Conservation (phyloP, 345 rosid species). For the Gossypium turneri region DNA sequence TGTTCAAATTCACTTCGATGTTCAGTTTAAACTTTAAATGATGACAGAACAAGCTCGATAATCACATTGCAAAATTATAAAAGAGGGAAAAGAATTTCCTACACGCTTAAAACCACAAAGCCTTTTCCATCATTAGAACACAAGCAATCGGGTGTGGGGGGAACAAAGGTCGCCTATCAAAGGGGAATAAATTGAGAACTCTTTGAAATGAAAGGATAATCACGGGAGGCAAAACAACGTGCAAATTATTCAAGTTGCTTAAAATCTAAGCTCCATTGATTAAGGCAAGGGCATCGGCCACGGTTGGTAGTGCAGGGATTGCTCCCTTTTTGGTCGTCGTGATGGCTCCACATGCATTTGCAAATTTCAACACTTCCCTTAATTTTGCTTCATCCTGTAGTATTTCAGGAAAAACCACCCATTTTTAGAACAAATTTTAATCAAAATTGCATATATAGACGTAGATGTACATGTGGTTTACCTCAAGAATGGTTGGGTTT, state of each 20-base stretch:
- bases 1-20: too few species aligned
- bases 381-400: constrained; percentile 67
- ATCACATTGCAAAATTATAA: background rate
- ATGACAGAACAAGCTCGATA: background rate
- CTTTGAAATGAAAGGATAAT: background rate
- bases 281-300: constrained; percentile 51
- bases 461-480: constrained; percentile 9
- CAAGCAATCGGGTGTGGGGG: background rate
- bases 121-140: background rate
- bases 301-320: constrained; percentile 85
- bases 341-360: constrained; percentile 97
- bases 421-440: background rate
- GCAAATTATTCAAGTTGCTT: background rate
- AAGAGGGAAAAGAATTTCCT: background rate
- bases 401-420: background rate
- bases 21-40: background rate
- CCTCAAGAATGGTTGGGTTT: constrained; percentile 69
- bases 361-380: constrained; percentile 67
- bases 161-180: background rate
- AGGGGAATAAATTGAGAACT: background rate
- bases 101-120: background rate
- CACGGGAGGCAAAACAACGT: background rate
- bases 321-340: constrained; percentile 98
- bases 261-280: constrained; percentile 23
- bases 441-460: background rate